Evolutionary conservation across 768 basidiomycete genomes (phyloP).

Genomic region (Xerocomus potaroensis): DNA sequence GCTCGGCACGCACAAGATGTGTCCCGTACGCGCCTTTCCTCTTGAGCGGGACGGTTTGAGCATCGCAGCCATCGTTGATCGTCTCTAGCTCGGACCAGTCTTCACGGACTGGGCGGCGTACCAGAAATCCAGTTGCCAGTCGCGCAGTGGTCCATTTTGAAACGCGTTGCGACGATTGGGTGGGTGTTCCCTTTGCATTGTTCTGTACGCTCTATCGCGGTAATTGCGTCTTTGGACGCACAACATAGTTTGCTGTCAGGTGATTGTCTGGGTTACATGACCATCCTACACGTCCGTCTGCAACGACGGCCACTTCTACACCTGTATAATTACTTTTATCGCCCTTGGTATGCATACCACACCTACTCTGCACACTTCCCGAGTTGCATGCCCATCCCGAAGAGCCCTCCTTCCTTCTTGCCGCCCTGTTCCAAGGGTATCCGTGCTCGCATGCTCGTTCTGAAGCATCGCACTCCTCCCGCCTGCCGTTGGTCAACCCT

Average conservation of each 20-base stretch:
- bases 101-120: slow-evolving; percentile 25
- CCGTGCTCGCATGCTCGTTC: too few relatives aligned
- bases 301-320: too few relatives aligned
- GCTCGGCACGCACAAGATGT: slow-evolving; percentile 27
- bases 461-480: not conserved
- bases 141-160: slow-evolving; percentile 20
- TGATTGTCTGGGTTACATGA: not conserved
- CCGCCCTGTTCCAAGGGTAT: too few relatives aligned
- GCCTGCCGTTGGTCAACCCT: slow-evolving; percentile 1
- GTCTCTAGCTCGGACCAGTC: slow-evolving; percentile 29
- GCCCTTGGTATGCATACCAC: too few relatives aligned
- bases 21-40: slow-evolving; percentile 16
- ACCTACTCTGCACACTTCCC: too few relatives aligned
- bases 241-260: slow-evolving; percentile 3
- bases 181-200: slow-evolving; percentile 6
- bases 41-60: slow-evolving; percentile 35
- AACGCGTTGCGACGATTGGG: slow-evolving; percentile 28
- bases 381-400: too few relatives aligned
- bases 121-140: slow-evolving; percentile 26
- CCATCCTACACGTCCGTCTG: too few relatives aligned
- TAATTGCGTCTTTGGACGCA: slow-evolving; percentile 11
- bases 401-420: too few relatives aligned
- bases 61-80: slow-evolving; percentile 25
- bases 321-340: too few relatives aligned
- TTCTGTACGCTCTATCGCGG: slow-evolving; percentile 21